Base-by-base conservation (phyloP, 2,329 filamentous ascomycete genomes). In the Claviceps purpurea region DNA sequence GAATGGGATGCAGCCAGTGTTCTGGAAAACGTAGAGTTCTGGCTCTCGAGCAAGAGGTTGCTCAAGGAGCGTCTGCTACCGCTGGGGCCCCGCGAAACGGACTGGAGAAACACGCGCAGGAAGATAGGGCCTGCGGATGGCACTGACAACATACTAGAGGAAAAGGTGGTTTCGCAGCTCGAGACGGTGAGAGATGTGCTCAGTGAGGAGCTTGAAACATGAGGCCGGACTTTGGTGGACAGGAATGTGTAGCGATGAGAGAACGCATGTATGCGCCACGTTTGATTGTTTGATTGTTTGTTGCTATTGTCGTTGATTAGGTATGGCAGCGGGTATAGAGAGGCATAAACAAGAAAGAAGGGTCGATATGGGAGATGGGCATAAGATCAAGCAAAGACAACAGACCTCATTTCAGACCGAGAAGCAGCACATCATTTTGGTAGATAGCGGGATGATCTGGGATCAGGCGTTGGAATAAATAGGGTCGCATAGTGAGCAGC, bases 1-100 rank as follows among this genome's bases (percentile, higher is more conserved):
- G 75, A 80, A 50, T 95, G 88, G 83, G 88, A 96, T 62, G 75
- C 78, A 13, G 74, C 76, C 0, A 74, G 75, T 1, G 77, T 94
- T 47, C 77, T 85, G 57, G 90, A 95, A 64, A 89, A 93, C 60
- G 79, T 94, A 5, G 88, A 95, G 58, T 87, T 86, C 57, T 88
- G 88, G 76, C 70, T 96, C 39, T 76, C 80, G 30, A 82, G 82
- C 50, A 77, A 82, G 53, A 80, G 81, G 57, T 71, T 84, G 51
- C 70, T 96, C 52, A 77, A 84, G 50, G 83, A 88, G 57, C 76
- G 86, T 30, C 78, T 95, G 47, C 73, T 90, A 49, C 82, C 89
- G 0, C 74, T 86, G 20, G 87, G 80, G 30, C 77, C 84, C 60
- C 78, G 84, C 55, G 89, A 95, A 68, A 72, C 78, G 44, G 82